A percentile compares a stretch with the other conserved stretches of the same genome.
These are phyloP conservation scores for Didymella segeticola DNA, from an alignment of 2,329 filamentous ascomycete species.

Conservation along the genomic window DNA sequence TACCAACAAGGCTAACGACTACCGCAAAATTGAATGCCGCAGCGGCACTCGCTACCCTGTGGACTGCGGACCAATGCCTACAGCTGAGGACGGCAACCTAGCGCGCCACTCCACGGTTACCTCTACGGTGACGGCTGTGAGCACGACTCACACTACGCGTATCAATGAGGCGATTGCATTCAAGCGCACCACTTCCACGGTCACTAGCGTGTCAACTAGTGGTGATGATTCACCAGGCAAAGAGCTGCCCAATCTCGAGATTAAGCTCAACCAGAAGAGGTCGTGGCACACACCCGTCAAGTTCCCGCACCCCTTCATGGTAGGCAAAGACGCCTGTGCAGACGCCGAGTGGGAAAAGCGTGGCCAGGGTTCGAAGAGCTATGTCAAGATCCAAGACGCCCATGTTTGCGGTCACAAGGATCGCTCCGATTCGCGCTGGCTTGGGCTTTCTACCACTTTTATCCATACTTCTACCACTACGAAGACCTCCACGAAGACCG, in stretches of 20 bases:
- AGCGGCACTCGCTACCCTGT: conserved; percentile 11
- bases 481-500: neutral
- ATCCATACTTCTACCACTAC: neutral
- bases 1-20: conserved; percentile 16
- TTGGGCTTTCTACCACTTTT: conserved; percentile 11
- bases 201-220: neutral
- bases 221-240: too few species aligned
- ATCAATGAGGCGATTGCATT: neutral
- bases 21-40: conserved; percentile 26
- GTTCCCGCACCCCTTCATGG: conserved; percentile 23
- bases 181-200: neutral
- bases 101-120: conserved; percentile 2
- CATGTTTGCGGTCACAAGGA: conserved; percentile 15
- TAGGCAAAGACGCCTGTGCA: conserved; percentile 16
- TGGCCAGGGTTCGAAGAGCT: conserved; percentile 10
- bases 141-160: neutral
- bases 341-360: conserved; percentile 34
- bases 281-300: conserved; percentile 28
- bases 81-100: neutral
- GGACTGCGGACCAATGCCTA: conserved; percentile 14
- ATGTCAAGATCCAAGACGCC: conserved; percentile 23
- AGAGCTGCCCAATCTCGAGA: neutral
- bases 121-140: neutral
- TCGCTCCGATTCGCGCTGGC: neutral
- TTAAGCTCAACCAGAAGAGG: conserved; percentile 11